phyloP scores from a whole-genome alignment of 305 asterid genomes.

The Fraxinus paxiana region DNA sequence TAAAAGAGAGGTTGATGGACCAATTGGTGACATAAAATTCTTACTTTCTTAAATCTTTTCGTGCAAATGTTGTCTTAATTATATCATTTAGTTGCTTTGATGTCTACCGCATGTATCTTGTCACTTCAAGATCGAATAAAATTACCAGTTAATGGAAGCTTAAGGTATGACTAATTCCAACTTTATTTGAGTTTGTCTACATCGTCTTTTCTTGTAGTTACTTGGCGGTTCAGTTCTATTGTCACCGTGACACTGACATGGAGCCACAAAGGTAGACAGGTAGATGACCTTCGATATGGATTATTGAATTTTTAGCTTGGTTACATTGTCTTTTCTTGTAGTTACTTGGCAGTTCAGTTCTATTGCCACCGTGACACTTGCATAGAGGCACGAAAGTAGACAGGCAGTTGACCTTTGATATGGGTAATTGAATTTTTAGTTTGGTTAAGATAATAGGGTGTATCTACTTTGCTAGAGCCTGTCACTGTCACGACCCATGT shows the following conservation, averaged over 20 bases:
- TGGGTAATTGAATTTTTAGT: not conserved
- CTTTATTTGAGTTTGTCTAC: constrained; percentile 18
- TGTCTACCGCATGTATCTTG: not conserved
- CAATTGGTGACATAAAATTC: not conserved
- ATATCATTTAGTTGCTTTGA: not conserved
- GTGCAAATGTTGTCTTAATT: not conserved
- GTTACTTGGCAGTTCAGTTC: not conserved
- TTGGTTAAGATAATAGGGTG: too few species aligned
- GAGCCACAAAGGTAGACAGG: not conserved
- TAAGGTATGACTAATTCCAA: not conserved
- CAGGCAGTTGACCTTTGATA: not conserved
- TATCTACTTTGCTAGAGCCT: too few species aligned
- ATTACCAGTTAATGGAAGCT: not conserved
- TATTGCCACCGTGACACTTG: not conserved
- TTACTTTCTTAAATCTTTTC: constrained; percentile 9
- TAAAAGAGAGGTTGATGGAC: not conserved
- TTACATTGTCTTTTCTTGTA: not conserved
- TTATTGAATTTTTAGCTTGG: not conserved
- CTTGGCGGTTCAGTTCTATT: not conserved
- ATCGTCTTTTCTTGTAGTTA: not conserved
- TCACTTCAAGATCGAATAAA: not conserved
- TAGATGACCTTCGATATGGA: not conserved
- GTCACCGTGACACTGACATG: not conserved
- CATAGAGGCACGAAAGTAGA: not conserved
- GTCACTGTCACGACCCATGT: too few species aligned